Evolutionary conservation across 1,139 yeast genomes (phyloP).

Genomic region (Lodderomyces metapsilosis): DNA sequence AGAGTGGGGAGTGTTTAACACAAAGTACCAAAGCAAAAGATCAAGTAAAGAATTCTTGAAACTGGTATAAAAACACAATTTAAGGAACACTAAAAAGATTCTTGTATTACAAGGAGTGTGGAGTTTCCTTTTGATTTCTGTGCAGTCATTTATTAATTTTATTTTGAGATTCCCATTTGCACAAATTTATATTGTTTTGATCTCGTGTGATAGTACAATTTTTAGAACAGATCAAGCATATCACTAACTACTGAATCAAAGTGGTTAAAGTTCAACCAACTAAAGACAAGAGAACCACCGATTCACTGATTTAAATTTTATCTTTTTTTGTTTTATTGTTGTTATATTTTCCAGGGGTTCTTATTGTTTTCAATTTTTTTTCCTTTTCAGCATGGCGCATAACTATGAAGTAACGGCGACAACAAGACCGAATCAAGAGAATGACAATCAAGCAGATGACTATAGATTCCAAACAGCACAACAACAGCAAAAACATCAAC

Average conservation of each 20-base stretch:
- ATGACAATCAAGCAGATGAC: background rate
- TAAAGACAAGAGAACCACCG: too few species aligned
- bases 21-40: too few species aligned
- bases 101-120: too few species aligned
- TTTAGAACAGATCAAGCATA: too few species aligned
- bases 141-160: background rate
- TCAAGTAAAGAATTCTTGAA: too few species aligned
- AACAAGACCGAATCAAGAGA: background rate
- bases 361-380: background rate
- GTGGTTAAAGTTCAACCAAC: too few species aligned
- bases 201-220: background rate
- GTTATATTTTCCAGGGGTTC: background rate
- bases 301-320: too few species aligned
- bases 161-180: background rate
- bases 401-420: constrained; percentile 1
- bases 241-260: too few species aligned
- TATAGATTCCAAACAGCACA: background rate
- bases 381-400: background rate
- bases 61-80: too few species aligned
- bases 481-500: background rate
- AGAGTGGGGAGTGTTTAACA: too few species aligned
- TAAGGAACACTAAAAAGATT: too few species aligned
- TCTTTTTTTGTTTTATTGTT: background rate
- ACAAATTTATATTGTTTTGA: background rate
- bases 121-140: background rate